These are phyloP conservation scores for Hebeloma cylindrosporum DNA, from an alignment of 768 basidiomycete species.

Conservation along the genomic window DNA sequence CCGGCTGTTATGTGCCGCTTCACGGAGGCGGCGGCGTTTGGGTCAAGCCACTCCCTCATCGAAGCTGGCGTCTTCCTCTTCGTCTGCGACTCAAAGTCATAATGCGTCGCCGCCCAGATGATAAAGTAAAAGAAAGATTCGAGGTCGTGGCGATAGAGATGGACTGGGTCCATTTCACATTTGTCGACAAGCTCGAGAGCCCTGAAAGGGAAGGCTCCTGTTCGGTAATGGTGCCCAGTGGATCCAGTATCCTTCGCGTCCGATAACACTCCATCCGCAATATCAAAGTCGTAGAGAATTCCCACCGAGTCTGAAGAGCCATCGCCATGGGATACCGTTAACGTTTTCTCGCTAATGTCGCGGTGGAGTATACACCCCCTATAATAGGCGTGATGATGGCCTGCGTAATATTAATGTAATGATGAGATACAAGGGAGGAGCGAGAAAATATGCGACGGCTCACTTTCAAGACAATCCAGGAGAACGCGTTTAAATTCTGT, in stretches of 20 bases:
- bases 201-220: conserved; percentile 31
- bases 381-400: conserved; percentile 21
- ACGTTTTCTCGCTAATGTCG: conserved; percentile 31
- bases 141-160: conserved; percentile 25
- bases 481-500: conserved; percentile 11
- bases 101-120: conserved; percentile 20
- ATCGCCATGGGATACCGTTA: conserved; percentile 24
- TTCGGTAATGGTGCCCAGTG: conserved; percentile 13
- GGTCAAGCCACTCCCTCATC: neutral
- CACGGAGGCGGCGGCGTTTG: neutral
- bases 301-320: conserved; percentile 14
- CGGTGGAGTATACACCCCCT: conserved; percentile 27
- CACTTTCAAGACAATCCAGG: conserved; percentile 13
- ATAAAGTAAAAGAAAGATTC: conserved; percentile 27
- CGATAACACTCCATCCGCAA: conserved; percentile 14
- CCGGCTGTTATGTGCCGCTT: too few species aligned
- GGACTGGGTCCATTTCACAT: too few species aligned
- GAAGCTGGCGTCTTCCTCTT: too few species aligned
- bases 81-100: neutral
- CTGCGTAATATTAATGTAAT: conserved; percentile 11
- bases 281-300: conserved; percentile 30
- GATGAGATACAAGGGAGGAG: neutral
- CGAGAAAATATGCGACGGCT: neutral
- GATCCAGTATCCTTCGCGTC: neutral
- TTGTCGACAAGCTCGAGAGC: conserved; percentile 27